Evolutionary conservation across 1,284 basidiomycete species (phyloP).

Genomic region (Pseudozyma sp.): DNA sequence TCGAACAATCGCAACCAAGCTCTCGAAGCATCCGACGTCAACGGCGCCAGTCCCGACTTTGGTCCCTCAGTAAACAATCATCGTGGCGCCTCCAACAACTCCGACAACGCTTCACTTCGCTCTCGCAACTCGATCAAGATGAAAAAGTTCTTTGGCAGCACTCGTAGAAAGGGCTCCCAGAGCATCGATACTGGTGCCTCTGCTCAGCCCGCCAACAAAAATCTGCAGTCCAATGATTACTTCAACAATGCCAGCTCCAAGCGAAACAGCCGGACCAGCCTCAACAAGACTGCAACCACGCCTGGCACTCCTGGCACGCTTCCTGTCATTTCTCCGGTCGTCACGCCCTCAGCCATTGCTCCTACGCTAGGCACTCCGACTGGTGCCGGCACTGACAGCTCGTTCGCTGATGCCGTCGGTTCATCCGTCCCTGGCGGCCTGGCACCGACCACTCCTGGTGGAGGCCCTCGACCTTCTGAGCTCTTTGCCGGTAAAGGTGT

Average conservation of each 20-base stretch:
- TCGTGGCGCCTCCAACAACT: slow-evolving; percentile 24
- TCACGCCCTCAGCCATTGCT: slow-evolving; percentile 24
- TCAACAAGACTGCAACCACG: slow-evolving; percentile 10
- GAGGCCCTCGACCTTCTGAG: slow-evolving; percentile 52
- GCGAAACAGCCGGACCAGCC: slow-evolving; percentile 29
- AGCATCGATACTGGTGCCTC: slow-evolving; percentile 32
- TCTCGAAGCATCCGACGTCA: slow-evolving; percentile 44
- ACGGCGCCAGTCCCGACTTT: slow-evolving; percentile 44
- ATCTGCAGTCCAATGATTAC: slow-evolving; percentile 15
- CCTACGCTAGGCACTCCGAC: slow-evolving; percentile 30
- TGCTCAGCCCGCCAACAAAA: slow-evolving; percentile 6
- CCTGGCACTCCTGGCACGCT: slow-evolving; percentile 9
- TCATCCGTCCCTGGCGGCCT: slow-evolving; percentile 23
- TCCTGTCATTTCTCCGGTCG: slow-evolving; percentile 8
- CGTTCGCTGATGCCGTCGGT: slow-evolving; percentile 26
- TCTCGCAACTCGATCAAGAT: slow-evolving; percentile 47
- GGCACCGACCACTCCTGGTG: slow-evolving; percentile 3
- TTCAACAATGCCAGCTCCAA: slow-evolving; percentile 20
- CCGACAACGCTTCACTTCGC: slow-evolving; percentile 38
- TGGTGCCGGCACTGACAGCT: slow-evolving; percentile 9
- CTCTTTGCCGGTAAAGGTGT: slow-evolving; percentile 62
- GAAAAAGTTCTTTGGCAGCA: slow-evolving; percentile 53
- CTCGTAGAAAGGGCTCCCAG: slow-evolving; percentile 42
- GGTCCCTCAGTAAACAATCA: slow-evolving; percentile 14
- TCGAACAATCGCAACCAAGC: slow-evolving; percentile 8